Base-by-base conservation (phyloP, 257 asterid genomes). In the Thymus quinquecostatus region DNA sequence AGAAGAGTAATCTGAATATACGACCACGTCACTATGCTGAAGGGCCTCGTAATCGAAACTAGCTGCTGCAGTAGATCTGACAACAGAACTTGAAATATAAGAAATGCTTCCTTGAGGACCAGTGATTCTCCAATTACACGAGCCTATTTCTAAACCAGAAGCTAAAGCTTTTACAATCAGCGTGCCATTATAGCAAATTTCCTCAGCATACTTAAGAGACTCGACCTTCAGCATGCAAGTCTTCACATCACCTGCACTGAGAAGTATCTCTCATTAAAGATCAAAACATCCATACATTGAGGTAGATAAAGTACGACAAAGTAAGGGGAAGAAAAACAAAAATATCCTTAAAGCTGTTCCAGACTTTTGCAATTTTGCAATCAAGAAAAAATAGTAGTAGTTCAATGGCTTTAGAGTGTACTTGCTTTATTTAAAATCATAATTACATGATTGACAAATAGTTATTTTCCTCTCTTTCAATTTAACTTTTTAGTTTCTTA, bases 221-320 rank as follows among this genome's bases (percentile, higher is more conserved):
- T 82, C 86, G 71, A 88, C 87, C 82, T 88, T 89, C 78, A 77
- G 84, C 83, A 91, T 74, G 84, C 97, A 94, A 64, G 84, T 78
- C 81, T 82, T 89, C 82, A 89, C 89, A 74, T 94, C 99, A 79
- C 92, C 97, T 86, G 96, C 97, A 88, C 97, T 94, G 95, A 83
- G 77, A 84, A 80, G 27, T 45, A 78, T 53, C 68, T 64, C 67
- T 71, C 74, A 67, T 83, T 77, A 81, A 78, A 78, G 66, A 53
- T 54, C 65, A 72, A 62, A 60, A 67, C 71, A 69, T 45, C 45
- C 32, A 45, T 61, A 29, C 4, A 6, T n/a, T 13, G 49, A 63
- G 66, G 36, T 64, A 43, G 21, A 73, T 12, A 28, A 41, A 61
- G 33, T 13, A 40, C 50, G 51, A 71, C 49, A 43, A 48, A 60